Conservation (phyloP, 768 basidiomycete species). For the Xanthoconium stramineum region DNA sequence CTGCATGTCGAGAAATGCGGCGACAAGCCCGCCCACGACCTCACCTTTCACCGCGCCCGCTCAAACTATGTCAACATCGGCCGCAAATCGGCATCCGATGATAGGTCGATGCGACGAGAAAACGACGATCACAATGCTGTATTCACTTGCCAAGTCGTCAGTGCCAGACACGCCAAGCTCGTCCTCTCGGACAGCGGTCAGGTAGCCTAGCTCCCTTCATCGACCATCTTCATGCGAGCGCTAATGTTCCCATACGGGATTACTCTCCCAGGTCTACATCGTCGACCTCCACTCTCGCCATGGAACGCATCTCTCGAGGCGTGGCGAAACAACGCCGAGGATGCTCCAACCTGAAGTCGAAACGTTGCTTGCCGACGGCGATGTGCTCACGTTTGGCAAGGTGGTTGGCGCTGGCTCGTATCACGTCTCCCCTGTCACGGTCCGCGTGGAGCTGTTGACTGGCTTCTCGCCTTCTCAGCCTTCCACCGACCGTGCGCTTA, state of each 20-base stretch:
- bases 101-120: conserved; percentile 36
- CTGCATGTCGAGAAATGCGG: conserved; percentile 56
- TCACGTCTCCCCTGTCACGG: conserved; percentile 61
- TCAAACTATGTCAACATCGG: conserved; percentile 61
- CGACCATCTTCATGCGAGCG: conserved; percentile 13
- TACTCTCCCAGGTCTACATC: conserved; percentile 53
- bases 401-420: conserved; percentile 61
- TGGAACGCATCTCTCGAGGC: conserved; percentile 64
- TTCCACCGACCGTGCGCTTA: conserved; percentile 10
- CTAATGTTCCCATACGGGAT: conserved; percentile 7
- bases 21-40: conserved; percentile 40
- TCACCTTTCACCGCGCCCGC: conserved; percentile 52
- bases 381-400: conserved; percentile 76
- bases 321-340: conserved; percentile 46
- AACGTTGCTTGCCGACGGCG: conserved; percentile 59
- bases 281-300: conserved; percentile 74
- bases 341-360: conserved; percentile 54
- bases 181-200: conserved; percentile 66
- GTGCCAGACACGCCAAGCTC: conserved; percentile 75
- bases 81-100: conserved; percentile 54
- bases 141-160: conserved; percentile 77
- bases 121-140: conserved; percentile 49
- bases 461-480: conserved; percentile 14
- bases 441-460: conserved; percentile 51
- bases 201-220: conserved; percentile 45